Evolutionary conservation across 768 basidiomycete species (phyloP), one percentile per base, ranked within the genome.

Genomic region (Lentinula lateritia): DNA sequence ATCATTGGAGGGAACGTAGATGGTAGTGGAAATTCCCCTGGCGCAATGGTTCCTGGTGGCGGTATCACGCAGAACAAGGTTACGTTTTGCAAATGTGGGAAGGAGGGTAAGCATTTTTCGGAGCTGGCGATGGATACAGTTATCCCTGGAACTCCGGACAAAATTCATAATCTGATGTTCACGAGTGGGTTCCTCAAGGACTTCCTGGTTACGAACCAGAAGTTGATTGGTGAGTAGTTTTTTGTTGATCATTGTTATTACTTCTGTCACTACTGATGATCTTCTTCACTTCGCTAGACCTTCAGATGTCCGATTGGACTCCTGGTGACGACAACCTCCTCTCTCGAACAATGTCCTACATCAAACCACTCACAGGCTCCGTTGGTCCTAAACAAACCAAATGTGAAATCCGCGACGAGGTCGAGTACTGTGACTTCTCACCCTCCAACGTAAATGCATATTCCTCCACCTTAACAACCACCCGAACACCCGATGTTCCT

Each of bases 221-320:
- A 92, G 71, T 78, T 98, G 16, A 76, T 80, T 16, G 96, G 97
- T 95, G 66, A 65, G 7, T 3, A 89, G 76, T 18, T 18, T 18
- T 12, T 36, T 20, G 59, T 41, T 39, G 16, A 23, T 1, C 20
- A 13, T 18, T 4, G 16, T 52, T 28, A 50, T 5, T 5, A 8
- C 23, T 23, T 23, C 23, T 23, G 23, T 28, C 28, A 28, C 28
- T 28, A 28, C 3, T 28, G 28, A 28, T 28, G 28, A 28, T 28
- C 28, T 43, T 28, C 23, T 45, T n/a, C 48, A 46, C 28, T 13
- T 48, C 64, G 36, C 62, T 16, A 98, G 96, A 98, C 65, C 84
- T 99, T 58, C 95, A 99, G 73, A 92, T 94, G 68, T 90, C 94
- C 4, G 97, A 98, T 71, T 98, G 97, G 97, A 77, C 83, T 16